Percentiles rank a stretch among this genome's conserved stretches.
Conservation (phyloP, 169 alveolate genomes). For the Miamiensis avidus region DNA sequence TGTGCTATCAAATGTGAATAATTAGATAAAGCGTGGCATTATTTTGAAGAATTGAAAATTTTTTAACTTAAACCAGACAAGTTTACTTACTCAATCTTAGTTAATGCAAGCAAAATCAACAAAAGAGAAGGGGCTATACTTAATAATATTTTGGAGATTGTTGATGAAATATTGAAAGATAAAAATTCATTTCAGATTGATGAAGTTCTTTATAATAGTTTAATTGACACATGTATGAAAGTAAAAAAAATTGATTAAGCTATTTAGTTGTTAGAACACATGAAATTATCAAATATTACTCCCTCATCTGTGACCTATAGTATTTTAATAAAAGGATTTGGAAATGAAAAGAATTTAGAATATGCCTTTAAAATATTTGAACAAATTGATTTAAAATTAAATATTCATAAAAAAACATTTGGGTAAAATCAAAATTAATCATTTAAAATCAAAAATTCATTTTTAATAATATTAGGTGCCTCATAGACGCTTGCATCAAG, state of each 20-base stretch:
- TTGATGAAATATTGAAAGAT: neutral
- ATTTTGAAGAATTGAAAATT: no score
- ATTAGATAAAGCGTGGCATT: neutral
- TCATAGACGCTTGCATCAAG: neutral
- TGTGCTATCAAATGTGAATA: neutral
- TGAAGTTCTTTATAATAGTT: neutral
- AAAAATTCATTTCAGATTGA: no score
- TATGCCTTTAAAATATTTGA: neutral
- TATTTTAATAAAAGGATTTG: neutral
- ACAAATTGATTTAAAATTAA: no score
- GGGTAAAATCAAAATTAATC: no score
- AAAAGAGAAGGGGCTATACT: neutral
- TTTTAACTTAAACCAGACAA: neutral
- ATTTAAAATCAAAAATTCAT: no score
- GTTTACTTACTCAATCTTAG: neutral
- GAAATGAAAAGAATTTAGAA: neutral
- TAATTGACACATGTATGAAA: neutral
- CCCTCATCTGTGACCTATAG: neutral
- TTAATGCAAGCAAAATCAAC: neutral
- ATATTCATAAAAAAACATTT: neutral
- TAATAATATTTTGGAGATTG: neutral
- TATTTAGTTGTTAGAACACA: no score
- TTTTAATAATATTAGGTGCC: neutral
- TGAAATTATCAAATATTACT: neutral
- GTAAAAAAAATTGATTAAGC: neutral